Percentiles rank a stretch among this genome's conserved stretches.
phyloP scores from a whole-genome alignment of 495 filamentous ascomycete genomes.

The Talaromyces stipitatus region DNA sequence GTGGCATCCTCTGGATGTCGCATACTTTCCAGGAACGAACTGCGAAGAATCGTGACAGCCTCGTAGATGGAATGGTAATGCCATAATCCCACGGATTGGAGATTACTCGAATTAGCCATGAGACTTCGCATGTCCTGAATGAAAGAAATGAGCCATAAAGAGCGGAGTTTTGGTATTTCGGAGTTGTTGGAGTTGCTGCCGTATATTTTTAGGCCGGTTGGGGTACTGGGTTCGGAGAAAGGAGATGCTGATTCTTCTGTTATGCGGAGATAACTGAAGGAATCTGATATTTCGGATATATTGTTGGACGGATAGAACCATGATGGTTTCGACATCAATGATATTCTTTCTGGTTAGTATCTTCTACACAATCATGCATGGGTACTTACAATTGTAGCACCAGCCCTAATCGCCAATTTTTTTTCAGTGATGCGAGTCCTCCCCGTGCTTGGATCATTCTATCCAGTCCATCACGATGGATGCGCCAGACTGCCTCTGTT shows the following conservation, averaged over 20 bases:
- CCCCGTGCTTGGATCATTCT: conserved; percentile 22
- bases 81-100: conserved; percentile 12
- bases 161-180: conserved; percentile 20
- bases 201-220: neutral
- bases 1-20: neutral
- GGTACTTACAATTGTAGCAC: conserved; percentile 19
- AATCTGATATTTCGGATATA: conserved; percentile 5
- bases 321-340: conserved; percentile 20
- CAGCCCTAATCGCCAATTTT: conserved; percentile 20
- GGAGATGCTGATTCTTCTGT: neutral
- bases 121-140: conserved; percentile 23
- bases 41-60: conserved; percentile 14
- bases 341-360: conserved; percentile 11
- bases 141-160: conserved; percentile 24
- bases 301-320: conserved; percentile 22
- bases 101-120: conserved; percentile 12
- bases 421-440: conserved; percentile 13
- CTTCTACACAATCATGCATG: neutral
- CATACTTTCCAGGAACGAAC: conserved; percentile 8
- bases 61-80: conserved; percentile 11
- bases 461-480: conserved; percentile 20
- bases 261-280: neutral
- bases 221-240: neutral
- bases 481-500: conserved; percentile 19
- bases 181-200: neutral